Base-by-base conservation (phyloP, 441 rosid species). In the Croton setiger region DNA sequence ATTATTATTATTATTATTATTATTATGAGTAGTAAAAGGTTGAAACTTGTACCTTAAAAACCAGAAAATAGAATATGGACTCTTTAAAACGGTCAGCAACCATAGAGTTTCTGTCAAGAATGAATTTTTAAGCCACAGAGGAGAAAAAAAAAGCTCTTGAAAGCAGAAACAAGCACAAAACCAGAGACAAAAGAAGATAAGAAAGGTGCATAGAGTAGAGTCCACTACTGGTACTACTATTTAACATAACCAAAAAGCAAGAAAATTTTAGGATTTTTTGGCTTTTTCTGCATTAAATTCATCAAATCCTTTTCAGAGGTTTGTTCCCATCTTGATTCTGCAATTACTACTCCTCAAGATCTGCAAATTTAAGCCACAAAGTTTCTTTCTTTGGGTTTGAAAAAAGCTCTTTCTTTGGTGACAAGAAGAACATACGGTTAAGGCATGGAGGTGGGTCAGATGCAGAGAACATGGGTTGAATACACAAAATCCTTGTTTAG, bases 401-500 rank as follows among this genome's bases (percentile, higher is more conserved):
- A 12, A 27, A 12, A 12, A 13, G 54, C 55, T 45, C 54, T 33
- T 31, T 54, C 64, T 21, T 57, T 43, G 49, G 48, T 72, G 66
- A 49, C 7, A 69, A 68, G 35, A 41, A 66, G 36, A 60, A 36
- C 65, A 48, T 36, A 41, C 5, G 44, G 58, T 69, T 31, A 72
- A 70, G 64, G 8, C 71, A 91, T 91, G 98, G 97, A 91, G 37
- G 86, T 86, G 76, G 83, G 71, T 80, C 95, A 87, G 88, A 85
- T 88, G 93, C 98, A 88, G 86, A 86, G 90, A 77, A 81, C 81
- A 7, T 71, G 78, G 82, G 76, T 82, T 58, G 96, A 90, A 64
- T 89, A 86, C 78, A 86, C 88, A 33, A 94, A 78, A 69, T 88
- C 97, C 76, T 84, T 91, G 81, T 91, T 87, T 78, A 49, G 78